Evolutionary conservation across 176 grass and related monocot species (phyloP).

Genomic region (Juncus effusus): DNA sequence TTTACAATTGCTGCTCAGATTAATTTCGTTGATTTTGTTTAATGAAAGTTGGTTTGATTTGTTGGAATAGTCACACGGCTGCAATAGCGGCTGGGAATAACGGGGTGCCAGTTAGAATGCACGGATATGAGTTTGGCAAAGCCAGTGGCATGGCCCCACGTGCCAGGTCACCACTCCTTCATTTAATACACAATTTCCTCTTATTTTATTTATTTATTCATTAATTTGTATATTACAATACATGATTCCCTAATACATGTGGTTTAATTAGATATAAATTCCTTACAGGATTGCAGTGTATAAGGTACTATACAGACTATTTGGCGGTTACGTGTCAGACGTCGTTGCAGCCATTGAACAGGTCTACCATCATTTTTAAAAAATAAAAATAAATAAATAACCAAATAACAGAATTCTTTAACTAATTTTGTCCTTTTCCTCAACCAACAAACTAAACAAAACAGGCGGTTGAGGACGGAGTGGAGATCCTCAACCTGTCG

Average conservation of each 20-base stretch:
- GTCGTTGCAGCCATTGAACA: conserved; percentile 98
- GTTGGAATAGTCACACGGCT: conserved; percentile 68
- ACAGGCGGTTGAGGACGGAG: conserved; percentile 94
- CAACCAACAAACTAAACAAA: background rate
- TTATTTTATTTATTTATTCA: conserved; percentile 13
- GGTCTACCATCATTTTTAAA: conserved; percentile 27
- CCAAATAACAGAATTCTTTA: background rate
- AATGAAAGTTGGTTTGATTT: conserved; percentile 21
- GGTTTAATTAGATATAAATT: conserved; percentile 7
- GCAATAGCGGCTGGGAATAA: conserved; percentile 99
- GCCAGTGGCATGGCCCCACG: conserved; percentile 99
- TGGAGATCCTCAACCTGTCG: conserved; percentile 95
- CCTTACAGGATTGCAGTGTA: conserved; percentile 84
- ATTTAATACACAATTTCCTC: background rate
- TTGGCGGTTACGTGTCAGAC: conserved; percentile 95
- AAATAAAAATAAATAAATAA: background rate
- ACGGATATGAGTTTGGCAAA: conserved; percentile 90
- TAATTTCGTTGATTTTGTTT: background rate
- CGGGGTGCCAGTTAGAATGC: conserved; percentile 83
- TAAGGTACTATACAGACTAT: conserved; percentile 97
- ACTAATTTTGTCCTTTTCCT: background rate
- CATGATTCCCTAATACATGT: conserved; percentile 9
- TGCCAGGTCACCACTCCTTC: conserved; percentile 53
- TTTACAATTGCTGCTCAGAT: no score
- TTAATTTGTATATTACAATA: background rate